Conservation (phyloP, 2,329 filamentous ascomycete species). For the Canariomyces notabilis region DNA sequence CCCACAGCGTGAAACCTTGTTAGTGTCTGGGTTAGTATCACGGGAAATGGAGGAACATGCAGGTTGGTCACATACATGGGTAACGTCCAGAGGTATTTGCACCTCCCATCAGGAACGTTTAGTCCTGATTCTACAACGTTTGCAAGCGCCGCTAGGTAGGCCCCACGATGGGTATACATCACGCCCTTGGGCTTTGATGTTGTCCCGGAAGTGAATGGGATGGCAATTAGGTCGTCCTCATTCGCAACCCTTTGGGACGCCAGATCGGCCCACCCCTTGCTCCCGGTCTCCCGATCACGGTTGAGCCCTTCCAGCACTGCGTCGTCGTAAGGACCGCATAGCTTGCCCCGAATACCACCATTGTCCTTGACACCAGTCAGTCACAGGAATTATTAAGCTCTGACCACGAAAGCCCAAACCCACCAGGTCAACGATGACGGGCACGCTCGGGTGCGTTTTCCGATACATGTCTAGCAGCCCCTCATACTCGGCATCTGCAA, state of each 20-base stretch:
- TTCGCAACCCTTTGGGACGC: slow-evolving; percentile 59
- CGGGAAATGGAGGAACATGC: not conserved
- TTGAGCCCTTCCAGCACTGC: slow-evolving; percentile 75
- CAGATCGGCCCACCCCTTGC: slow-evolving; percentile 71
- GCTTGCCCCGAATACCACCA: slow-evolving; percentile 66
- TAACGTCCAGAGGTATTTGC: slow-evolving; percentile 84
- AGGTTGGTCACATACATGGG: slow-evolving; percentile 66
- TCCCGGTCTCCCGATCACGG: slow-evolving; percentile 62
- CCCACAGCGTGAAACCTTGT: slow-evolving; percentile 63
- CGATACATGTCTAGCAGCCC: slow-evolving; percentile 63
- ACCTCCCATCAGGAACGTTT: slow-evolving; percentile 63
- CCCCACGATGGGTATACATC: slow-evolving; percentile 81
- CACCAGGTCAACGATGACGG: slow-evolving; percentile 67
- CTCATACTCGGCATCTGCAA: slow-evolving; percentile 79
- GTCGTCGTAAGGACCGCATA: slow-evolving; percentile 75
- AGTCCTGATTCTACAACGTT: slow-evolving; percentile 88
- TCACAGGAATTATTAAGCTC: not conserved
- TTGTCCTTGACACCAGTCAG: slow-evolving; percentile 54
- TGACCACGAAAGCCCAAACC: slow-evolving; percentile 17
- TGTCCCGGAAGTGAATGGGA: slow-evolving; percentile 92
- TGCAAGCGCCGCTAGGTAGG: slow-evolving; percentile 76
- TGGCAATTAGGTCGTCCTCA: slow-evolving; percentile 77
- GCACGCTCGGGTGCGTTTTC: slow-evolving; percentile 55
- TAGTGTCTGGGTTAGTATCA: no score
- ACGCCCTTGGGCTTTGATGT: slow-evolving; percentile 91